phyloP scores from a whole-genome alignment of 2,329 filamentous ascomycete species.

The Aspergillus spinulosporus region DNA sequence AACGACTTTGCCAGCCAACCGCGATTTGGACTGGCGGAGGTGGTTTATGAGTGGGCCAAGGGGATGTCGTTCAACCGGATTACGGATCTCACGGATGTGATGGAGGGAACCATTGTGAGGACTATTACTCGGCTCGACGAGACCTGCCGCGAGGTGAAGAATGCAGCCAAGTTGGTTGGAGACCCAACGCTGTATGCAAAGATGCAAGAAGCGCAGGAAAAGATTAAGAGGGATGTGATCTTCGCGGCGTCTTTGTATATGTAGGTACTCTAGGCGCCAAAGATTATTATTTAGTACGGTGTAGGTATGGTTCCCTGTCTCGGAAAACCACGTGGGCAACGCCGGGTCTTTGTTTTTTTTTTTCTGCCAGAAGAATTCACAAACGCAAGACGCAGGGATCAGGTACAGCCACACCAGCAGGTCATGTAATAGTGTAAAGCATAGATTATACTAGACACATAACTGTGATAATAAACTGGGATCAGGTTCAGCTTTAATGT shows the following conservation, averaged over 20 bases:
- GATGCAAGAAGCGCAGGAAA: conserved; percentile 95
- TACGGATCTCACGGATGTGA: conserved; percentile 89
- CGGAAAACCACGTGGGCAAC: conserved; percentile 17
- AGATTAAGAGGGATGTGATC: conserved; percentile 95
- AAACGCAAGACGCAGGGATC: neutral
- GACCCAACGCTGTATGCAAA: conserved; percentile 91
- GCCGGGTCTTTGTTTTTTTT: conserved; percentile 8
- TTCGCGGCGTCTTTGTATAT: conserved; percentile 87
- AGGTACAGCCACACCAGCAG: neutral
- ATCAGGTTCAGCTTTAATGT: neutral
- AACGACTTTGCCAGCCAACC: conserved; percentile 88
- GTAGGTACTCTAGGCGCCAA: conserved; percentile 46
- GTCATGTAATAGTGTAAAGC: neutral
- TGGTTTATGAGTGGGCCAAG: conserved; percentile 97
- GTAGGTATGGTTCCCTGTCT: conserved; percentile 2
- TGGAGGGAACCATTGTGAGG: conserved; percentile 94
- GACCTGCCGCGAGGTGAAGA: conserved; percentile 96
- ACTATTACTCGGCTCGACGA: conserved; percentile 93
- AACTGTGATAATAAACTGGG: neutral
- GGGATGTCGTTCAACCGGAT: conserved; percentile 99
- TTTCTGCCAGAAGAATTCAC: conserved; percentile 17
- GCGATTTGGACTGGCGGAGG: conserved; percentile 91
- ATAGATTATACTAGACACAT: neutral
- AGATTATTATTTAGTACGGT: neutral
- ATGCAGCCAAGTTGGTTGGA: conserved; percentile 90